Base-by-base conservation (phyloP, 2,329 filamentous ascomycete genomes). In the Scleromitrula shiraiana region DNA sequence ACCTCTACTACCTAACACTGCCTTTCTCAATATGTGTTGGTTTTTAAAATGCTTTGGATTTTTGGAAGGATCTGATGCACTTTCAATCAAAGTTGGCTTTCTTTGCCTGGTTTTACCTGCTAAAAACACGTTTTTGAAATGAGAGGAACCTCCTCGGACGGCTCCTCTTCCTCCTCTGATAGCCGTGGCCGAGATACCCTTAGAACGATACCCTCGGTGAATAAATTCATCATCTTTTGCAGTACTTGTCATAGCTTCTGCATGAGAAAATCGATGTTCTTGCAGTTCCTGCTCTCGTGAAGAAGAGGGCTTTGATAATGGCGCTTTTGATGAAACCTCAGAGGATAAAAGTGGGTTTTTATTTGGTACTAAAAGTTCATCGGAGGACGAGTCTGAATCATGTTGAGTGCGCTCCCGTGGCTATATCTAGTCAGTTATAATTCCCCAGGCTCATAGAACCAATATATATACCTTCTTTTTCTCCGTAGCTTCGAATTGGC, bases 1-100 rank as follows among this genome's bases (percentile, higher is more conserved):
- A 17, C 71, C 68, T 23, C 72, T 70, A 5, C 63, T 65, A 33
- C 62, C 60, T 26, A 73, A 64, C 49, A 73, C 64, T 2, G 71
- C 66, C 17, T 70, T 61, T 27, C 72, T 68, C 22, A 59, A 56
- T 7, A 65, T 52, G 8, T 65, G 68, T 50, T 64, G 55, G 4
- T 61, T 69, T 2, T 46, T 59, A 35, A 77, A 73, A 8, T 68
- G 50, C 38, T 67, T 72, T 0, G 68, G 66, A 1, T 60, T 53
- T 51, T 66, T 73, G 2, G 55, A 65, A 7, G 68, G 55, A 57
- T 78, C 70, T 12, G 58, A 58, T 50, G 71, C 50, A 26, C 33
- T 53, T 29, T 53, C 50, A 3, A 55, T 43, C 17, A 61, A 41
- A 36, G 29, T 56, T 1, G 41, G 47, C 15, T 54, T 51, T 20